Evolutionary conservation across 2,329 filamentous ascomycete genomes (phyloP).

Genomic region (Cryphonectria naterciae): DNA sequence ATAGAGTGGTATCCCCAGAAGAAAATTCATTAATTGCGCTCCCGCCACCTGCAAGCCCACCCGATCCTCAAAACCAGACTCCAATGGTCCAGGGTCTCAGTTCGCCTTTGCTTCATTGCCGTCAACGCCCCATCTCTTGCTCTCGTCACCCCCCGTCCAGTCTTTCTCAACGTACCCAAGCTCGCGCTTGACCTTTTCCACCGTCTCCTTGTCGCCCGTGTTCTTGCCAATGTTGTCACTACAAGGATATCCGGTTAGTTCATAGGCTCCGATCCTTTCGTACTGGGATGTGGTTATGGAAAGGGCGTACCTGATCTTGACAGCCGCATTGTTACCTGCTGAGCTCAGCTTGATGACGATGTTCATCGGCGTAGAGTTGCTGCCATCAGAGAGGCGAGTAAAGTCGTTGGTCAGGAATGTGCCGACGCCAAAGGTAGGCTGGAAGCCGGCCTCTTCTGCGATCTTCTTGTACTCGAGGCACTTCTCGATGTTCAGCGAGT

Average conservation of each 20-base stretch:
- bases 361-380: conserved; percentile 89
- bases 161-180: conserved; percentile 84
- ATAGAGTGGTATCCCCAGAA: conserved; percentile 27
- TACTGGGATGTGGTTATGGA: conserved; percentile 6
- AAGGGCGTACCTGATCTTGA: conserved; percentile 74
- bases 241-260: not conserved
- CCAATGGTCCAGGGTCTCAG: not conserved
- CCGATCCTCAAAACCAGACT: not conserved
- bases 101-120: conserved; percentile 33
- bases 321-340: conserved; percentile 76
- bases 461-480: conserved; percentile 89
- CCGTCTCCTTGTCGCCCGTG: conserved; percentile 79
- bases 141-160: conserved; percentile 86
- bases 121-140: conserved; percentile 74
- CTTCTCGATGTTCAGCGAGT: conserved; percentile 88
- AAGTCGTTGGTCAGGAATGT: conserved; percentile 98
- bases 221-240: conserved; percentile 91
- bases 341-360: conserved; percentile 97
- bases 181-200: conserved; percentile 80
- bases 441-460: conserved; percentile 79
- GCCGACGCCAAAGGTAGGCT: conserved; percentile 89
- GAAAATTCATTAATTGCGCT: conserved; percentile 11
- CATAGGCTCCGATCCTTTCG: not conserved
- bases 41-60: not conserved
- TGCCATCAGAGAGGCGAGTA: conserved; percentile 67